Base-by-base conservation (phyloP, 2,329 filamentous ascomycete genomes). In the Pseudocercospora cruenta region DNA sequence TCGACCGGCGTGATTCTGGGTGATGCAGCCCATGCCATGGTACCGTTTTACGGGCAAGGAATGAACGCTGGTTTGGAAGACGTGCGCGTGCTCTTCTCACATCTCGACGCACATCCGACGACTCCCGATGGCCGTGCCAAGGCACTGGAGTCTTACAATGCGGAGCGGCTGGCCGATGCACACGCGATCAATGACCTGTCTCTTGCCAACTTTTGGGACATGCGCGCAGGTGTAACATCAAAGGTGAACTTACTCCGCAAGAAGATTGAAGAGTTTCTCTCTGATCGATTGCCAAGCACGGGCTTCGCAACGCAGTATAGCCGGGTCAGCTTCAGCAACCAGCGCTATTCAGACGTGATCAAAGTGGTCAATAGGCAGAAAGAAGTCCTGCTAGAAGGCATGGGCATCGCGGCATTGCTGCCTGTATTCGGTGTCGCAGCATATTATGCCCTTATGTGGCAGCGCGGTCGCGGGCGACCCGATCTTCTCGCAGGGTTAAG, bases 1-100 rank as follows among this genome's bases (percentile, higher is more conserved):
- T 88, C 88, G 24, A 91, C 89, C 0, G 93, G 86, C 33, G 93
- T 96, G 66, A 92, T 99, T 58, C 78, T 99, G 39, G 95, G 95
- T 65, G 95, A 99, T 77, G 93, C 95, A 7, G 94, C 95, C 0
- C 95, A 99, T 78, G 95, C 96, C 64, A 97, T 99, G 90, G 93
- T 99, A 0, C 95, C 95, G 0, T 99, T 99, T 80, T 99, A 98
- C 78, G 95, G 95, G 0, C 95, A 99, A 78, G 95, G 95, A 43
- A 96, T 99, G 89, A 99, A 99, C 75, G 91, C 95, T 0, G 95
- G 95, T 0, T 87, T 99, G 49, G 95, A 99, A 81, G 94, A 97
- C 74, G 93, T 99, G 12, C 89, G 91, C 7, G 89, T 96, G 4
- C 86, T 99, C 0, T 99, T 97, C 79, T 87, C 89, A 0, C 84